These are phyloP conservation scores for Ampelocalamus luodianensis DNA, from an alignment of 176 grass and related monocot species.

Conservation along the genomic window DNA sequence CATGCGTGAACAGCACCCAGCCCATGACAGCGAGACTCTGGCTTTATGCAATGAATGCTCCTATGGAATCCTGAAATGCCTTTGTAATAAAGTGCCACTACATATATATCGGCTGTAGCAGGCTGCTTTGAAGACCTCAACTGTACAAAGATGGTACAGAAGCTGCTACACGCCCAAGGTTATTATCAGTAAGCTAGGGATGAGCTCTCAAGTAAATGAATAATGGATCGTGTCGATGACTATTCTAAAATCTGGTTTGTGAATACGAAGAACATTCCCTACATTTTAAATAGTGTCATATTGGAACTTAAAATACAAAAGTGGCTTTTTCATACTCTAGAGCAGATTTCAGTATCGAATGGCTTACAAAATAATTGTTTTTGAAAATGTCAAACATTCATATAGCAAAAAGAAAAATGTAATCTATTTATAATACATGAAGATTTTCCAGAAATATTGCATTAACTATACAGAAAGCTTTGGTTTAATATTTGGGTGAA, in stretches of 20 bases:
- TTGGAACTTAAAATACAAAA: not conserved
- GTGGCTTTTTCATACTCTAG: not conserved
- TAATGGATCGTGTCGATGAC: not conserved
- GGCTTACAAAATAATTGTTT: not conserved
- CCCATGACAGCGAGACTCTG: no score
- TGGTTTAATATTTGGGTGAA: constrained; percentile 3
- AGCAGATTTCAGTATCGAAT: not conserved
- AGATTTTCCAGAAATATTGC: not conserved
- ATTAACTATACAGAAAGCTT: not conserved
- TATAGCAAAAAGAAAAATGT: not conserved
- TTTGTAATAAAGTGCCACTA: constrained; percentile 26
- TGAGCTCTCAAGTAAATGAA: not conserved
- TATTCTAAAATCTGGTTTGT: not conserved
- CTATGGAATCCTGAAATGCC: constrained; percentile 27
- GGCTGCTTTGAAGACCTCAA: not conserved
- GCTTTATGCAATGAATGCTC: constrained; percentile 18
- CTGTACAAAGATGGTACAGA: constrained; percentile 21
- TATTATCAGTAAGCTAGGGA: constrained; percentile 12
- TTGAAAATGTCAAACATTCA: not conserved
- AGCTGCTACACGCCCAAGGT: not conserved
- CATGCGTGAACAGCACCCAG: no score
- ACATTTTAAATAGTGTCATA: not conserved
- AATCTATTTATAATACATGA: not conserved
- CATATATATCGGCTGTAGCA: not conserved
- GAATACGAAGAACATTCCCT: not conserved